Conservation (phyloP, 192 early-diverging fungal species). For the Radiomyces spectabilis region DNA sequence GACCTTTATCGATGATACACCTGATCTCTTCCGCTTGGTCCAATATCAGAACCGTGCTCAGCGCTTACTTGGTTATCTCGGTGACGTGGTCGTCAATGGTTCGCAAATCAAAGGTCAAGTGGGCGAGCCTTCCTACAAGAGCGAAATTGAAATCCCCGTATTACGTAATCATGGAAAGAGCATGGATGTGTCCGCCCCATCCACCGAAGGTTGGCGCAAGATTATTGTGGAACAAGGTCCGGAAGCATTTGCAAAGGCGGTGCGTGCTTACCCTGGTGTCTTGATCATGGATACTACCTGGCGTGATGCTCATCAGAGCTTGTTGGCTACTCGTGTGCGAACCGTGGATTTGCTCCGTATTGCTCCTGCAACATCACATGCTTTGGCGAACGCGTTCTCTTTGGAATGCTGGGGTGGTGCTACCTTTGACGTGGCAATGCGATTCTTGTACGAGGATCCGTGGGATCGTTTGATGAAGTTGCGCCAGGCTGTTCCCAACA, state of each 20-base stretch:
- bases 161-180: conserved; percentile 41
- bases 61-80: conserved; percentile 83
- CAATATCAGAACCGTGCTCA: conserved; percentile 79
- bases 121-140: conserved; percentile 60
- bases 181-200: conserved; percentile 49
- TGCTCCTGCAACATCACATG: conserved; percentile 83
- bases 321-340: conserved; percentile 92
- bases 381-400: conserved; percentile 81
- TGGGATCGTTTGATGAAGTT: conserved; percentile 88
- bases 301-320: conserved; percentile 93
- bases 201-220: conserved; percentile 81
- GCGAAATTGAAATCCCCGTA: conserved; percentile 57
- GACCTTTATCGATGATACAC: conserved; percentile 97
- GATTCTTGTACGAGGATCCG: conserved; percentile 94
- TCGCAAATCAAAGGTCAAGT: conserved; percentile 86
- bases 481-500: conserved; percentile 84
- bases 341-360: conserved; percentile 78
- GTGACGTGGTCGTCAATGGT: conserved; percentile 89
- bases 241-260: conserved; percentile 85
- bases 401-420: conserved; percentile 98
- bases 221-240: conserved; percentile 80
- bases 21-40: conserved; percentile 79
- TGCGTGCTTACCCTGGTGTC: conserved; percentile 78
- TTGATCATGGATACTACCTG: conserved; percentile 97
- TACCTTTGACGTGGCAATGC: conserved; percentile 95